Conservation (phyloP, 257 asterid genomes). For the Ilex aquifolium region DNA sequence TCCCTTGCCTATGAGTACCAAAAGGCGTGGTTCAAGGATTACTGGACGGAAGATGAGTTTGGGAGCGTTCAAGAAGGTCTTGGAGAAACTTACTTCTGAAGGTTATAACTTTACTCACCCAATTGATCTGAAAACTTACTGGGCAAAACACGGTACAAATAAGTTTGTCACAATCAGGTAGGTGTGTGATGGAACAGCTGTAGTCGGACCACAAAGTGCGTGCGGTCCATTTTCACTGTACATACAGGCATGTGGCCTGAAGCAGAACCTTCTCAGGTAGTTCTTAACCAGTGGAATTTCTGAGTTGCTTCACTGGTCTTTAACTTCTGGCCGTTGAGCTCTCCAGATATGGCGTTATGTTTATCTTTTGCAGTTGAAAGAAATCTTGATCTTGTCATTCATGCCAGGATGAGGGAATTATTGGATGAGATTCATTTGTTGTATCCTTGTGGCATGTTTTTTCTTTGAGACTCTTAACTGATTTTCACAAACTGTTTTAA, state of each 20-base stretch:
- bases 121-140: slow-evolving; percentile 72
- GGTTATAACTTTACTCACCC: slow-evolving; percentile 66
- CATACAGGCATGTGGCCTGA: slow-evolving; percentile 38
- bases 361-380: slow-evolving; percentile 35
- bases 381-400: slow-evolving; percentile 21
- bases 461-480: too few species aligned
- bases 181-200: slow-evolving; percentile 26
- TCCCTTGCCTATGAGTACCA: slow-evolving; percentile 79
- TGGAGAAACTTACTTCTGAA: slow-evolving; percentile 71
- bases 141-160: slow-evolving; percentile 95
- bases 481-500: too few species aligned
- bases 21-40: slow-evolving; percentile 79
- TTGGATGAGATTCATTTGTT: slow-evolving; percentile 23
- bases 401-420: slow-evolving; percentile 26
- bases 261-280: slow-evolving; percentile 47
- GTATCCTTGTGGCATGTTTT: too few species aligned
- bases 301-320: slow-evolving; percentile 12
- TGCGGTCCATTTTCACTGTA: slow-evolving; percentile 47
- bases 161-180: slow-evolving; percentile 82
- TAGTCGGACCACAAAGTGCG: slow-evolving; percentile 18
- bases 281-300: slow-evolving; percentile 38
- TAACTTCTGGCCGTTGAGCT: slow-evolving; percentile 24
- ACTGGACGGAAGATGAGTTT: slow-evolving; percentile 93
- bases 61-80: slow-evolving; percentile 84
- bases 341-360: slow-evolving; percentile 18